phyloP scores from a whole-genome alignment of 2,329 filamentous ascomycete species.

The Fragosphaeria purpurea region DNA sequence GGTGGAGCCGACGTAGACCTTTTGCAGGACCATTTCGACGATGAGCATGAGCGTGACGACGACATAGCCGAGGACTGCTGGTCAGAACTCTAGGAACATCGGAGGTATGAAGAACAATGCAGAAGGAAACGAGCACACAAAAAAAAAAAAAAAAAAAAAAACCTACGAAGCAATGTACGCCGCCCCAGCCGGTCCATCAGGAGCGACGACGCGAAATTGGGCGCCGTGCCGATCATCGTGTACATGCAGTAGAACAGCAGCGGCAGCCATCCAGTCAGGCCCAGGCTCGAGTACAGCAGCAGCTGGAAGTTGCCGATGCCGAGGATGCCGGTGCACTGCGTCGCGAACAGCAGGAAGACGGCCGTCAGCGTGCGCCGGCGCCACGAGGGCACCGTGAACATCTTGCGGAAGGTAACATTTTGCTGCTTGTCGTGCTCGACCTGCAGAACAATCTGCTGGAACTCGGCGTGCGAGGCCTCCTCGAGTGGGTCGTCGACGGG shows the following conservation, averaged over 20 bases:
- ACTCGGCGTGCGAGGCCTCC: conserved; percentile 5
- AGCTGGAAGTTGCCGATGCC: conserved; percentile 2
- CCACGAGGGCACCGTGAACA: conserved; percentile 5
- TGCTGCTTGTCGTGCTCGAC: conserved; percentile 6
- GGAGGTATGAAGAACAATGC: too few species aligned
- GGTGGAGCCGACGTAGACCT: conserved; percentile 2
- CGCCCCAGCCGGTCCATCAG: not conserved
- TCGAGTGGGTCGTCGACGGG: conserved; percentile 2
- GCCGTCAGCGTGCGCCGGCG: conserved; percentile 3
- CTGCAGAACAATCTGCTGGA: conserved; percentile 8
- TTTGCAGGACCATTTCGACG: conserved; percentile 1
- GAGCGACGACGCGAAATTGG: not conserved
- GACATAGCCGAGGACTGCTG: not conserved
- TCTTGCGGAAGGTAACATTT: conserved; percentile 1
- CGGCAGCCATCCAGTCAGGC: not conserved
- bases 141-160: not conserved
- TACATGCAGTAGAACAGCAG: conserved; percentile 3
- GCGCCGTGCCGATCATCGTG: not conserved
- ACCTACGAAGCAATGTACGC: not conserved
- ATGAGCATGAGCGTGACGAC: conserved; percentile 1
- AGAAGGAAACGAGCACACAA: too few species aligned
- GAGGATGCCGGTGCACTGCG: conserved; percentile 2
- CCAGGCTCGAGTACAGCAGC: not conserved
- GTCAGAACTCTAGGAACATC: too few species aligned
- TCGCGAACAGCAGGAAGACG: conserved; percentile 4